Percentiles rank a stretch among this genome's conserved stretches.
phyloP scores from a whole-genome alignment of 1,284 basidiomycete genomes.

The Cutaneotrichosporon cyanovorans region DNA sequence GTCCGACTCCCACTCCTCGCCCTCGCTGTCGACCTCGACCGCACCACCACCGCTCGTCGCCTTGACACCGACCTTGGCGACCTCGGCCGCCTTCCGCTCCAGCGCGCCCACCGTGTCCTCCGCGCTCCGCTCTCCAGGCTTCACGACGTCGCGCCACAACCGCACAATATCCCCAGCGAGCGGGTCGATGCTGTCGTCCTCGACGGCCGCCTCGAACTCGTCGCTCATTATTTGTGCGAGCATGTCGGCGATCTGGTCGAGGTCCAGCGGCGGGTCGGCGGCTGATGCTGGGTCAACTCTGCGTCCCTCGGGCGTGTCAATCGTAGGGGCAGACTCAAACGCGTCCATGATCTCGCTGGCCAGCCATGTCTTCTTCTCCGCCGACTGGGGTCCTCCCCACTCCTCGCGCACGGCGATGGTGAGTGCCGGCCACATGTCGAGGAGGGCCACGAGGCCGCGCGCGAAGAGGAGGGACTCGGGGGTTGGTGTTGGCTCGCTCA shows the following conservation, averaged over 20 bases:
- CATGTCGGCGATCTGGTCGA: constrained; percentile 65
- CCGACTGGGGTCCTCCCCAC: constrained; percentile 70
- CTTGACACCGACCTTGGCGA: constrained; percentile 30
- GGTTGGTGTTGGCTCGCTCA: constrained; percentile 4
- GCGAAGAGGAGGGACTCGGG: constrained; percentile 57
- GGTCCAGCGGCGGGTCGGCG: constrained; percentile 54
- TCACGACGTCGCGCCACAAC: constrained; percentile 55
- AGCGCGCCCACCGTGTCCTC: constrained; percentile 54
- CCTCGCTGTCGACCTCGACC: constrained; percentile 50
- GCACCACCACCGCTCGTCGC: constrained; percentile 20
- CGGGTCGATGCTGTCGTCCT: constrained; percentile 66
- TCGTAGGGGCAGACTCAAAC: constrained; percentile 54
- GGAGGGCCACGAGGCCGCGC: constrained; percentile 67
- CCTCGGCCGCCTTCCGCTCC: constrained; percentile 54
- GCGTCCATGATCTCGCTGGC: constrained; percentile 73
- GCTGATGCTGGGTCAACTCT: constrained; percentile 22
- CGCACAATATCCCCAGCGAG: constrained; percentile 63
- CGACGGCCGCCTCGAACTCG: constrained; percentile 72
- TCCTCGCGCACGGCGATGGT: constrained; percentile 69
- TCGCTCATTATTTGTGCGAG: constrained; percentile 66
- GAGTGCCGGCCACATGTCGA: constrained; percentile 72
- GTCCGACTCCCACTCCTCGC: constrained; percentile 50
- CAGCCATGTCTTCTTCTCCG: constrained; percentile 70
- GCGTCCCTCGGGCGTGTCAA: constrained; percentile 12
- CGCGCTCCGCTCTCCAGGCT: constrained; percentile 48